A percentile compares a stretch with the other conserved stretches of the same genome.
These are phyloP conservation scores for Aspergillus clavatus DNA, from an alignment of 2,329 filamentous ascomycete genomes.

Conservation along the genomic window DNA sequence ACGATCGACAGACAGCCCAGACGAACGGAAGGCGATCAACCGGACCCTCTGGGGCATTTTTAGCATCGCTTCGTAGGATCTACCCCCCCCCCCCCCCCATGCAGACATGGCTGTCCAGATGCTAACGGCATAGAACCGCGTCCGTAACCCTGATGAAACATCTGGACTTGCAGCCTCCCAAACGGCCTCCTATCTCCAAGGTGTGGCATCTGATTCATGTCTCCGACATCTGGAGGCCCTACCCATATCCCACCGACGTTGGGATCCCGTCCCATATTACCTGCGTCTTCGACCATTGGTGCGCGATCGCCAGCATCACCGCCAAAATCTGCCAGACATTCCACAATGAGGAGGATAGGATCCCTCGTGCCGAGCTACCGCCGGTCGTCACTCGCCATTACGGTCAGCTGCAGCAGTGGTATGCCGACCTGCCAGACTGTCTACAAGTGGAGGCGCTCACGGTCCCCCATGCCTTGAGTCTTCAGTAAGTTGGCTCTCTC, in stretches of 20 bases:
- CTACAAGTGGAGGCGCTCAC: constrained; percentile 16
- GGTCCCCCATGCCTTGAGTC: constrained; percentile 22
- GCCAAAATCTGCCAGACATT: constrained; percentile 17
- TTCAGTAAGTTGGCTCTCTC: constrained; percentile 21
- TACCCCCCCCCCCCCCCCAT: too few species aligned
- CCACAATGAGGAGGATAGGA: constrained; percentile 13
- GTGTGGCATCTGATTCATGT: constrained; percentile 10
- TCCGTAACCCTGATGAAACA: constrained; percentile 19
- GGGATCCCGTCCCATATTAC: constrained; percentile 15
- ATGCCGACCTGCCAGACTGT: constrained; percentile 22
- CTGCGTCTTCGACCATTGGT: constrained; percentile 24
- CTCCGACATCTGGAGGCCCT: constrained; percentile 20
- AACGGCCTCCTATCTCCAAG: constrained; percentile 9
- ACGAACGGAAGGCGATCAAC: constrained; percentile 9
- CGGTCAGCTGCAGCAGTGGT: constrained; percentile 21
- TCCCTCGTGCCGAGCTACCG: constrained; percentile 8
- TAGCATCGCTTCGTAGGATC: constrained; percentile 13
- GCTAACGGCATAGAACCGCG: constrained; percentile 11
- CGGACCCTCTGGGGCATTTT: constrained; percentile 20
- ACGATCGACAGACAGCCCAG: constrained; percentile 6
- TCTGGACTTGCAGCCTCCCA: constrained; percentile 11
- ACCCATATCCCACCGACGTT: constrained; percentile 16
- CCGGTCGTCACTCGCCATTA: constrained; percentile 16
- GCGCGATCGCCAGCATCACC: constrained; percentile 18
- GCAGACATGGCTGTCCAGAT: too few species aligned